Evolutionary conservation across 129 eudicot species (phyloP).

Genomic region (Flaveria sonorensis): DNA sequence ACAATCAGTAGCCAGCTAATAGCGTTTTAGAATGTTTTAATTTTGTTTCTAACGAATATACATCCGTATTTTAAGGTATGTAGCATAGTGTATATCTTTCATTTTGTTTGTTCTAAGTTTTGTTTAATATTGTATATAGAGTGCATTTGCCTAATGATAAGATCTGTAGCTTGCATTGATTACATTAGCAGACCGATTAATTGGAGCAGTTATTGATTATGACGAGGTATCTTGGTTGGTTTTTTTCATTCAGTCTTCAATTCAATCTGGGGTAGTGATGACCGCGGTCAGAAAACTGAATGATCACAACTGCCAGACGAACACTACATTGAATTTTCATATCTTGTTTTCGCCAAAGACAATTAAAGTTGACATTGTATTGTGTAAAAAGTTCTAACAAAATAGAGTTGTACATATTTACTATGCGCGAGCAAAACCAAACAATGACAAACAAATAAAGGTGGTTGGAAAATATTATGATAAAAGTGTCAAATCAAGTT

Average conservation of each 20-base stretch:
- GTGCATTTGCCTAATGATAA: neutral
- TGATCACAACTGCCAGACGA: too few species aligned
- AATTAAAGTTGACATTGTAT: neutral
- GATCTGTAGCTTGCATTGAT: neutral
- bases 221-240: too few species aligned
- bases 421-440: neutral
- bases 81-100: neutral
- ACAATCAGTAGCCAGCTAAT: neutral
- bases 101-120: neutral
- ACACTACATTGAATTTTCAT: too few species aligned
- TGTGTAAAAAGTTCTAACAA: neutral
- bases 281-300: too few species aligned
- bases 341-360: too few species aligned
- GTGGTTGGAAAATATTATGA: neutral
- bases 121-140: constrained; percentile 2
- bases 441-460: neutral
- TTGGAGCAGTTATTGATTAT: too few species aligned
- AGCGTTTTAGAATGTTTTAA: neutral
- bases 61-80: neutral
- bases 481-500: neutral
- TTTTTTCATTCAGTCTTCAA: too few species aligned
- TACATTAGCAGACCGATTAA: too few species aligned
- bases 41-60: constrained; percentile 8
- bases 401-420: neutral
- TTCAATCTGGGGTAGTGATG: too few species aligned